A percentile compares a stretch with the other conserved stretches of the same genome.
These are phyloP conservation scores for Zygosaccharomyces bailii DNA, from an alignment of 805 yeast genomes.

Conservation along the genomic window DNA sequence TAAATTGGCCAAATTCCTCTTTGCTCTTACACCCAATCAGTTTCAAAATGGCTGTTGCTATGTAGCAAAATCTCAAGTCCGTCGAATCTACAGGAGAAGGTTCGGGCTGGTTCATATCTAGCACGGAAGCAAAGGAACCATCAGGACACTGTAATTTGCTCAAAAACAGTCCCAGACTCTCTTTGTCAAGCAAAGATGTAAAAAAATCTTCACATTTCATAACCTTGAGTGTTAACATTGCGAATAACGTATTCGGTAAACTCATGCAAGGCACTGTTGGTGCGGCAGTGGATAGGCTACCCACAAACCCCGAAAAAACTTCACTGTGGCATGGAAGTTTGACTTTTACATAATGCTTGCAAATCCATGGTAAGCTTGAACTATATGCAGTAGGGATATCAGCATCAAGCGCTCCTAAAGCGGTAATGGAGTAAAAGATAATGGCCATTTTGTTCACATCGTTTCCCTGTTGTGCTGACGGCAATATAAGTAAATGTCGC, in stretches of 20 bases:
- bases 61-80: conserved; percentile 71
- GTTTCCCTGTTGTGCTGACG: conserved; percentile 52
- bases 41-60: conserved; percentile 63
- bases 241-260: conserved; percentile 74
- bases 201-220: conserved; percentile 47
- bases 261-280: conserved; percentile 43
- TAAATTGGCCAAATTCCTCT: conserved; percentile 33
- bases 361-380: conserved; percentile 31
- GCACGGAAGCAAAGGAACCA: conserved; percentile 55
- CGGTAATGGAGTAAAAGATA: conserved; percentile 66
- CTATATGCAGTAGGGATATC: conserved; percentile 32
- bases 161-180: conserved; percentile 52
- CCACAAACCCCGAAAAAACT: conserved; percentile 28
- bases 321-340: conserved; percentile 34
- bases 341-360: conserved; percentile 22
- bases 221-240: conserved; percentile 50
- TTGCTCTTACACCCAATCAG: conserved; percentile 39
- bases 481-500: conserved; percentile 52
- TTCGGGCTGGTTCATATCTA: conserved; percentile 30
- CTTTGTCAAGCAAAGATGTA: conserved; percentile 37
- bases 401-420: conserved; percentile 36
- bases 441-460: conserved; percentile 70
- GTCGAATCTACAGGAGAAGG: conserved; percentile 51
- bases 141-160: conserved; percentile 54
- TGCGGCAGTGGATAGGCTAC: conserved; percentile 19